Evolutionary conservation across 2,329 filamentous ascomycete species (phyloP).

Genomic region (Penicillium sp.): DNA sequence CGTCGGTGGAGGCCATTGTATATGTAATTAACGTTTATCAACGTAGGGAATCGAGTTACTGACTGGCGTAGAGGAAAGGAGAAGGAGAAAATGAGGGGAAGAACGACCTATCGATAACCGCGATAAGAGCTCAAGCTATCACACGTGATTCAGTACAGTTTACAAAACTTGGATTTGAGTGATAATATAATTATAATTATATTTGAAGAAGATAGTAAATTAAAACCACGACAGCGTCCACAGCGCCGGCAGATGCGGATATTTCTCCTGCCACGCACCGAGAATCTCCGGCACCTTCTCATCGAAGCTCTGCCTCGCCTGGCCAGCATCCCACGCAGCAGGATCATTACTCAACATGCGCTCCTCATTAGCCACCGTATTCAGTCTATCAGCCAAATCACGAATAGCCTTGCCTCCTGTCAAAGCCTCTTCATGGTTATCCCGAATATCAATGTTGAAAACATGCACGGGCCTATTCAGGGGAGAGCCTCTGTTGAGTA

Average conservation of each 20-base stretch:
- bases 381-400: conserved; percentile 81
- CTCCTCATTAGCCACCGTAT: conserved; percentile 74
- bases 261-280: conserved; percentile 88
- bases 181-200: neutral
- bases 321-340: conserved; percentile 63
- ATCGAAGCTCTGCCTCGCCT: conserved; percentile 75
- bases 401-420: conserved; percentile 88
- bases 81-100: too few species aligned
- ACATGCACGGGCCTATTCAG: conserved; percentile 93
- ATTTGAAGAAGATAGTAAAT: neutral
- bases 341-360: conserved; percentile 63
- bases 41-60: too few species aligned
- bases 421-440: conserved; percentile 95
- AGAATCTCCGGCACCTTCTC: conserved; percentile 89
- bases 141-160: too few species aligned
- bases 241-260: conserved; percentile 83
- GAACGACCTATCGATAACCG: too few species aligned
- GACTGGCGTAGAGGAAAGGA: too few species aligned
- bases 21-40: neutral
- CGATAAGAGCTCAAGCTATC: too few species aligned
- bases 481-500: conserved; percentile 77
- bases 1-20: neutral
- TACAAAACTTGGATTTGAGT: neutral
- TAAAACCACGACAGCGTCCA: conserved; percentile 84
- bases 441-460: conserved; percentile 97